Conservation (phyloP, 2,329 filamentous ascomycete genomes). For the Botrytis sinoallii region DNA sequence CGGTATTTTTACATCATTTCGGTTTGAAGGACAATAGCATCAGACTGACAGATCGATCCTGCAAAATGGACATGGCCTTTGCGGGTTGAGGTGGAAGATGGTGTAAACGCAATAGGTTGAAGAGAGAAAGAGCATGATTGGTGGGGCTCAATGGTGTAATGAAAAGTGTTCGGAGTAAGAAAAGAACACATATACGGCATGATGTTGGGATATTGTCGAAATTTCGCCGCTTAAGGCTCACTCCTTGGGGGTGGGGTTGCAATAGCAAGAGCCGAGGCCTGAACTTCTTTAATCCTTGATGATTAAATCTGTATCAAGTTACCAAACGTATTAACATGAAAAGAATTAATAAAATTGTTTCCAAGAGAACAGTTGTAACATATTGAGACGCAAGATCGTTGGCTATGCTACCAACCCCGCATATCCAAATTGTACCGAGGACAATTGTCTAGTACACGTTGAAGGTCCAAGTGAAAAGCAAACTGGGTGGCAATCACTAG, state of each 20-base stretch:
- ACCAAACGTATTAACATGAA: background rate
- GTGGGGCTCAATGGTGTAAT: background rate
- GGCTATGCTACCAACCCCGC: background rate
- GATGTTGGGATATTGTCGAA: background rate
- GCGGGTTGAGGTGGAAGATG: background rate
- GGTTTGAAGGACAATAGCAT: background rate
- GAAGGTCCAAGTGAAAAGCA: background rate
- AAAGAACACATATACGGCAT: background rate
- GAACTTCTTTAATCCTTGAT: background rate
- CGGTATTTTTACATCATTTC: background rate
- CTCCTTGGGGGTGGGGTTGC: background rate
- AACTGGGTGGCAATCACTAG: background rate
- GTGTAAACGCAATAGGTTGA: background rate
- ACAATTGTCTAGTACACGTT: background rate
- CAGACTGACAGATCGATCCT: too few species aligned
- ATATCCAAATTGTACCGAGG: background rate
- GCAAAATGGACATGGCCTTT: too few species aligned
- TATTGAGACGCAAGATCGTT: background rate
- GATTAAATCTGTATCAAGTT: background rate
- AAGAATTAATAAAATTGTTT: background rate
- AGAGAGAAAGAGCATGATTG: background rate
- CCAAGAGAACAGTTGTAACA: background rate
- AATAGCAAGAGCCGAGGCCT: background rate
- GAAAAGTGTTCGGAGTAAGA: background rate
- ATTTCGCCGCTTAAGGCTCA: background rate